Evolutionary conservation across 2,329 filamentous ascomycete genomes (phyloP).

Genomic region (Lojkania enalia): DNA sequence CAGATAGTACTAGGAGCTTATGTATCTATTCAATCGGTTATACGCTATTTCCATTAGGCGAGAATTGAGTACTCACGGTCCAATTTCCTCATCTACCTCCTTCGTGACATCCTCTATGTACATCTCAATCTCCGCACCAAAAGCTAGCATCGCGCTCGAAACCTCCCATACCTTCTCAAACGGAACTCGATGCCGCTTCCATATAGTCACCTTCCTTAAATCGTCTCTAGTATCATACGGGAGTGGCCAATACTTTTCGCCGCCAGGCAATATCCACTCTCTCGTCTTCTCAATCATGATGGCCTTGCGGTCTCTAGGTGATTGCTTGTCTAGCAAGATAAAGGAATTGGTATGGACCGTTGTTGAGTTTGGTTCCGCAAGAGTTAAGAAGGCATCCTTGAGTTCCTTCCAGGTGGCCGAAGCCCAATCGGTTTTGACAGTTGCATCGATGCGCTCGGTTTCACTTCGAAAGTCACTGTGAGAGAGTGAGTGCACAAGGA

Average conservation of each 20-base stretch:
- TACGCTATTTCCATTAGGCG: no score
- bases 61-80: no score
- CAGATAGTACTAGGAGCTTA: no score
- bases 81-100: no score
- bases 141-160: neutral
- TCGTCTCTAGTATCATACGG: neutral
- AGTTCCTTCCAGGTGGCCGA: slow-evolving; percentile 4
- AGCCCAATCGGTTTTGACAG: slow-evolving; percentile 6
- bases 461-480: neutral
- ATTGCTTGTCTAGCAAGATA: neutral
- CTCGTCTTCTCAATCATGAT: neutral
- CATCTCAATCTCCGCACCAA: neutral
- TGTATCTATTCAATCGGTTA: no score
- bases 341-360: neutral
- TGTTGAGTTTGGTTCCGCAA: neutral
- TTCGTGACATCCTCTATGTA: neutral
- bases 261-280: neutral
- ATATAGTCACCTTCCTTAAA: neutral
- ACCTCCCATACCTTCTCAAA: neutral
- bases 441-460: neutral
- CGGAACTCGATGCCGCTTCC: slow-evolving; percentile 3
- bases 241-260: neutral
- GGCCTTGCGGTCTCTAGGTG: neutral
- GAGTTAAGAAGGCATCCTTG: neutral
- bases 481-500: slow-evolving; percentile 8